These are phyloP conservation scores for Mortierella sp. DNA, from an alignment of 371 early-diverging fungal genomes.

Conservation along the genomic window DNA sequence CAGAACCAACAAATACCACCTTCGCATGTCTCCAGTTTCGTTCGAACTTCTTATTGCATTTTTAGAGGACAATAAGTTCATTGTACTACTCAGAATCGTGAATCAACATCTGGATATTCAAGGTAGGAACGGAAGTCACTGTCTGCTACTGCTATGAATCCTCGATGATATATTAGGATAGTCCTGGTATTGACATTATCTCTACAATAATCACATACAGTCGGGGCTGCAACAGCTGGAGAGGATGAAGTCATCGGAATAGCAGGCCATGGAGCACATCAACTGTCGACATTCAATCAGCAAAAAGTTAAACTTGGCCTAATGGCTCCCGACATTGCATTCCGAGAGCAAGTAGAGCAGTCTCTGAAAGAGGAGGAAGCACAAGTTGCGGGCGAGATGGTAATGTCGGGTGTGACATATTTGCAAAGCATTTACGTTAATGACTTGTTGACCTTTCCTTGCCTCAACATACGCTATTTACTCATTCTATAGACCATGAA, in stretches of 20 bases:
- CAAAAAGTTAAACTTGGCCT: slow-evolving; percentile 75
- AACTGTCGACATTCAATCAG: slow-evolving; percentile 86
- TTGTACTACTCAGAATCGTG: slow-evolving; percentile 91
- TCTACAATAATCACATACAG: slow-evolving; percentile 17
- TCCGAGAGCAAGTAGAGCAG: slow-evolving; percentile 61
- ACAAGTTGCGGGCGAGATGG: slow-evolving; percentile 13
- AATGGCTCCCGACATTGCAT: slow-evolving; percentile 66
- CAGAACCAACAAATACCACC: slow-evolving; percentile 88
- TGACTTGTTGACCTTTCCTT: not conserved
- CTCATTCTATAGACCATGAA: slow-evolving; percentile 24
- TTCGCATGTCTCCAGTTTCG: slow-evolving; percentile 92
- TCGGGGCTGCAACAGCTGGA: slow-evolving; percentile 50
- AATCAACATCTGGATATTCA: slow-evolving; percentile 95
- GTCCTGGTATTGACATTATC: not conserved
- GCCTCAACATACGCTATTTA: not conserved
- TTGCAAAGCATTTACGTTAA: not conserved
- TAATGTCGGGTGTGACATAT: slow-evolving; percentile 1
- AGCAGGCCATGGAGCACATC: slow-evolving; percentile 80
- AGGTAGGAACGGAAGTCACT: slow-evolving; percentile 54
- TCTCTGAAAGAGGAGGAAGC: slow-evolving; percentile 58
- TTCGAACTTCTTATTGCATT: slow-evolving; percentile 95
- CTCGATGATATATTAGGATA: not conserved
- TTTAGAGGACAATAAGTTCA: slow-evolving; percentile 92
- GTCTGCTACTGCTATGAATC: not conserved
- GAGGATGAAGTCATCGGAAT: slow-evolving; percentile 81